Percentiles rank a stretch among this genome's conserved stretches.
Evolutionary conservation across 2,329 filamentous ascomycete species (phyloP).

Genomic region (Metarhizium sp.): DNA sequence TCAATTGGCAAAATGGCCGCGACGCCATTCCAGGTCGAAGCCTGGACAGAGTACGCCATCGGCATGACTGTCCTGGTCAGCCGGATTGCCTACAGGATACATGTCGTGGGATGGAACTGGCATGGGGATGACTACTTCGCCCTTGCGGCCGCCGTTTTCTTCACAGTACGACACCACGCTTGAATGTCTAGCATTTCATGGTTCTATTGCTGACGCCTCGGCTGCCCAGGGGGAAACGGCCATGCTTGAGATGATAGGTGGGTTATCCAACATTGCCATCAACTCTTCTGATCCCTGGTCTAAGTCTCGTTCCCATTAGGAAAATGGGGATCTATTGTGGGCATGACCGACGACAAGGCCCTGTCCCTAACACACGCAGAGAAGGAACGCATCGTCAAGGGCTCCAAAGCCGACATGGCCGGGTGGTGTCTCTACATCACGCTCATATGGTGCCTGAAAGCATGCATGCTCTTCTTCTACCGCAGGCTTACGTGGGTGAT

Average conservation of each 20-base stretch:
- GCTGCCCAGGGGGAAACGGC: constrained; percentile 12
- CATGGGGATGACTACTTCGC: constrained; percentile 35
- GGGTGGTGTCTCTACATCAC: constrained; percentile 27
- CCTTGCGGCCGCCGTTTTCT: constrained; percentile 24
- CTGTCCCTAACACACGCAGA: constrained; percentile 7
- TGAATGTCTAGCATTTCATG: too few species aligned
- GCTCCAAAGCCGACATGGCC: constrained; percentile 14
- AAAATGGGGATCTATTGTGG: constrained; percentile 14
- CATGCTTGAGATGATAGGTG: constrained; percentile 26
- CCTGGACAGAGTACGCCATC: constrained; percentile 33
- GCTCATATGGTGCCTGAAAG: constrained; percentile 29
- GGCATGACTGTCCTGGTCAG: constrained; percentile 26
- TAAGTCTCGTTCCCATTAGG: constrained; percentile 6
- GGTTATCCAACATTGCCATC: background rate
- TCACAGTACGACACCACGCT: constrained; percentile 20
- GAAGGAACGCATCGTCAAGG: constrained; percentile 10
- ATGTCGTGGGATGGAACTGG: constrained; percentile 28
- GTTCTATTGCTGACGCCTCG: background rate
- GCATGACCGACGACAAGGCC: constrained; percentile 13
- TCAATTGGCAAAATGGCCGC: constrained; percentile 6
- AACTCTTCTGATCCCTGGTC: too few species aligned
- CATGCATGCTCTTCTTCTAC: constrained; percentile 29
- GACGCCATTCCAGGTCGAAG: constrained; percentile 33
- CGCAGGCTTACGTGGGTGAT: constrained; percentile 25
- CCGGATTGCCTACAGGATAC: constrained; percentile 29